Evolutionary conservation across 768 basidiomycete species (phyloP), one percentile per base, ranked within the genome.

Genomic region (Paxillus rubicundulus): DNA sequence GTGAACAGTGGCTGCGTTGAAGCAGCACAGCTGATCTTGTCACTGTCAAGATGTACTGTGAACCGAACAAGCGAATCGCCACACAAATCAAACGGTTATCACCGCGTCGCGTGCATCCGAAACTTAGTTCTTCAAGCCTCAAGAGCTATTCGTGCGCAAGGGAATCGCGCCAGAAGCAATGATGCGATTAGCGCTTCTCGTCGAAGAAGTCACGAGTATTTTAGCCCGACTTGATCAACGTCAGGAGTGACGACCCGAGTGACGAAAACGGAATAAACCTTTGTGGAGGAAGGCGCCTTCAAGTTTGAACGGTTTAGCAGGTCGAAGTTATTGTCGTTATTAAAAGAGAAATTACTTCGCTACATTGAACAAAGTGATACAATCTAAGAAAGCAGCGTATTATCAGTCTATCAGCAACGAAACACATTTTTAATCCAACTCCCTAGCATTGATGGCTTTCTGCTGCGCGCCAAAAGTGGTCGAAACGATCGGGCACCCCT

Each of bases 401-500:
- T 34, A 33, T 47, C 28, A 34, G 45, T n/a, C 32, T 47, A 16
- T 40, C 24, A 52, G 33, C 17, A 24, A 16, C 8, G 2, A 18
- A 41, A 41, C n/a, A n/a, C 6, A 24, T 24, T 18, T 9, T 58
- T 33, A 65, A 41, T 48, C 41, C 6, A 54, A 57, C 18, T 45
- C 38, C 37, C 56, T 38, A 7, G 52, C 55, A 45, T 49, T 55
- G 28, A 66, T 61, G 8, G 47, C 57, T 49, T 67, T 57, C 9
- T 57, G 55, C 24, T 66, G 69, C n/a, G 74, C 82, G n/a, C 69
- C 61, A 57, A 86, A 81, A 4, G 80, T 87, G 0, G 86, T 85
- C 6, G 84, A 74, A 0, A 77, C 75, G 12, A 80, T 77, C 2
- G 86, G 86, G 63, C 85, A 88, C 10, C 86, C 87, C 6, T 73